Evolutionary conservation across 331 rosid genomes (phyloP).

Genomic region (Malus hybrid): DNA sequence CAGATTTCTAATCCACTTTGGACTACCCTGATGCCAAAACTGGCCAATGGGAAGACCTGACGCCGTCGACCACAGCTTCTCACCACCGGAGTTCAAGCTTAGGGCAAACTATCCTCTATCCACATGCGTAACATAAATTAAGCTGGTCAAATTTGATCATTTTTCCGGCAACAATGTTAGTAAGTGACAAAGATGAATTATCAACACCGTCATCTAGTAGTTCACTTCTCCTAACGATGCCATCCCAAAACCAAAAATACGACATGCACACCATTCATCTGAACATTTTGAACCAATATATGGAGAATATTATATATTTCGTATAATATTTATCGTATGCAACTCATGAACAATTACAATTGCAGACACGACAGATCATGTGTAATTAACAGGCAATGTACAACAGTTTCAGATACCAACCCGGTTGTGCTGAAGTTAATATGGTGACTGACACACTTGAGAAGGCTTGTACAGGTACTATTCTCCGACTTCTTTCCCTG

Average conservation of each 20-base stretch:
- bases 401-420: conserved; percentile 40
- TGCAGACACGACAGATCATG: conserved; percentile 25
- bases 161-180: no score
- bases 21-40: not conserved
- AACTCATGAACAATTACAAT: conserved; percentile 46
- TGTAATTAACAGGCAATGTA: conserved; percentile 41
- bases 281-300: conserved; percentile 15
- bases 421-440: conserved; percentile 1
- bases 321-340: conserved; percentile 25
- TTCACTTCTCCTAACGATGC: no score
- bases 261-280: not conserved
- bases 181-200: no score
- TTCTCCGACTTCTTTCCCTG: conserved; percentile 16
- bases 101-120: no score
- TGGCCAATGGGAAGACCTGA: no score
- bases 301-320: conserved; percentile 19
- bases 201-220: no score
- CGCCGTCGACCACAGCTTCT: no score
- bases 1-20: no score
- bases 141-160: no score
- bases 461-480: conserved; percentile 28
- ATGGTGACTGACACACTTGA: conserved; percentile 7
- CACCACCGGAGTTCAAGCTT: no score
- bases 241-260: no score
- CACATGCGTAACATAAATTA: no score